Evolutionary conservation across 2,329 filamentous ascomycete species (phyloP).

Genomic region (Pseudogymnoascus verrucosus): DNA sequence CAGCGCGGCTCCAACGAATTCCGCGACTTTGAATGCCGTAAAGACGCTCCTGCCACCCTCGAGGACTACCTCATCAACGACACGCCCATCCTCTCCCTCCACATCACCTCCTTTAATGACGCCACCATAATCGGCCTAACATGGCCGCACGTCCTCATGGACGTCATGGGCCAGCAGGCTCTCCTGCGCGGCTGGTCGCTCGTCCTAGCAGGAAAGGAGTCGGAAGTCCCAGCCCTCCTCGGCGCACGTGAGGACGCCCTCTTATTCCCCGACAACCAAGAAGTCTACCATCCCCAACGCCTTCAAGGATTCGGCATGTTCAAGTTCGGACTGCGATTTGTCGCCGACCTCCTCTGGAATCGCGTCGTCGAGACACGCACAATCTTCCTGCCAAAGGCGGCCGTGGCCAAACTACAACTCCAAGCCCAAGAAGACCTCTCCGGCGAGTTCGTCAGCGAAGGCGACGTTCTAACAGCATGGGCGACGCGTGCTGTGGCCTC

Average conservation of each 20-base stretch:
- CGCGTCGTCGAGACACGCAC: constrained; percentile 28
- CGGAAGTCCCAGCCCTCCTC: constrained; percentile 32
- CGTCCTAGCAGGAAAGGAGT: constrained; percentile 35
- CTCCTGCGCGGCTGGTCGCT: constrained; percentile 40
- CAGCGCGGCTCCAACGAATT: constrained; percentile 25
- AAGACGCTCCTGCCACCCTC: constrained; percentile 25
- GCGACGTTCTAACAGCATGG: constrained; percentile 39
- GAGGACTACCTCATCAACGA: constrained; percentile 36
- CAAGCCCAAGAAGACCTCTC: constrained; percentile 27
- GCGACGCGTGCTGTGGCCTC: constrained; percentile 23
- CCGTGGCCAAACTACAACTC: constrained; percentile 26
- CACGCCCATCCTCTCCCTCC: constrained; percentile 38
- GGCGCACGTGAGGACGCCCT: constrained; percentile 32
- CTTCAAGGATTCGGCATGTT: constrained; percentile 25
- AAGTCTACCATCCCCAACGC: constrained; percentile 22
- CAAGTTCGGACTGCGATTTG: constrained; percentile 29
- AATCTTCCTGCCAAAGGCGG: constrained; percentile 32
- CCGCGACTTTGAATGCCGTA: constrained; percentile 19
- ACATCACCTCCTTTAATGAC: constrained; percentile 41
- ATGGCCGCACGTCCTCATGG: constrained; percentile 41
- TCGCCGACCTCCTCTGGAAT: constrained; percentile 29
- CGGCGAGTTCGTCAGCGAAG: constrained; percentile 35
- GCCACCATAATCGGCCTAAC: constrained; percentile 40
- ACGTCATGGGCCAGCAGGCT: constrained; percentile 36
- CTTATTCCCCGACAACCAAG: constrained; percentile 19